Evolutionary conservation across 2,329 filamentous ascomycete genomes (phyloP), one percentile per base, ranked within the genome.

Genomic region (Fusarium torreyae): DNA sequence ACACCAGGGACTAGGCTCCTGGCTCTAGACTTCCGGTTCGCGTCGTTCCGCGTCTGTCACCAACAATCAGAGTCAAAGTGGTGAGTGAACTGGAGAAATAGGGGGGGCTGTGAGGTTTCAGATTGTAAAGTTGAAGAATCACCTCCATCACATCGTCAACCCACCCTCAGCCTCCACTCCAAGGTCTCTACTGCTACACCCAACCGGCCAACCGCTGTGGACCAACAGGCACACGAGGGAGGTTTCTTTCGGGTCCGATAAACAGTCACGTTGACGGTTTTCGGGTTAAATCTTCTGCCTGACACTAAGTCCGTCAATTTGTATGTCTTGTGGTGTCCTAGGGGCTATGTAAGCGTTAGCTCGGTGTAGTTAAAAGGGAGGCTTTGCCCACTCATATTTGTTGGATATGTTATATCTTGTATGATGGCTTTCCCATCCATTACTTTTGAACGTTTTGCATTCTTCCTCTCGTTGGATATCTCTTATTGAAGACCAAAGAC

Each of bases 231-330:
- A 73, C 63, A 59, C 60, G 42, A 43, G 52, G 52, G 49, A 70
- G 24, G 53, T 52, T 63, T 58, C 45, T 50, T 70, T 64, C 49
- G 51, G 42, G 31, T 18, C 48, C 39, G 40, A 51, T 34, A 60
- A 54, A 58, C 49, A 71, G 65, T 72, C 68, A 70, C 68, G 68
- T 56, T 74, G 52, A 43, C 44, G n/a, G 18, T 65, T 49, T 49
- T 48, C 24, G 26, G 49, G 36, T 56, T 48, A 56, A 58, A 50
- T 54, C 20, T 42, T 63, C 67, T 70, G 67, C 66, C 57, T 68
- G 51, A 51, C 48, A 20, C 66, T 43, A 63, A 50, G 60, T 57
- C 59, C 26, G 24, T 42, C n/a, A 14, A 57, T 42, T 36, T 59
- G 34, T 42, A 48, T n/a, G 63, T 68, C 48, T 52, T 39, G 26